Conservation (phyloP, 306 rosid species). For the Aeschynomene evenia region DNA sequence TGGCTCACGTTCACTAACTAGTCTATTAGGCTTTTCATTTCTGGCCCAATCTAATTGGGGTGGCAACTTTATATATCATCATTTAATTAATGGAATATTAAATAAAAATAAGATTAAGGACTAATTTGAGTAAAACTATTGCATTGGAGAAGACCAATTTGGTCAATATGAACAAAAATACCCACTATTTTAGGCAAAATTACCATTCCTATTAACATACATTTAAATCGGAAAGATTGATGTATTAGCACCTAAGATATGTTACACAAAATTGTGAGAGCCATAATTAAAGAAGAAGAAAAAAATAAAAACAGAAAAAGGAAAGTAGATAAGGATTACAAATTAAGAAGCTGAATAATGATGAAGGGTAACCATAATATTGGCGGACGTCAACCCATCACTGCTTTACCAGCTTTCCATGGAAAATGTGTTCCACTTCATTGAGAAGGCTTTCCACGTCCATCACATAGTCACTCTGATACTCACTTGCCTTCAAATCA, state of each 20-base stretch:
- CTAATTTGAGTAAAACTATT: no score
- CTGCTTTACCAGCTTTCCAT: slow-evolving; percentile 48
- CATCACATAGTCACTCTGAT: slow-evolving; percentile 59
- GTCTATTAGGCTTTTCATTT: no score
- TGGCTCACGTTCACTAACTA: no score
- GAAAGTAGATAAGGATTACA: neutral
- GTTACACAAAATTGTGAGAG: slow-evolving; percentile 27
- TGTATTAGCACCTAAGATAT: neutral
- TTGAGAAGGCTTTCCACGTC: slow-evolving; percentile 69
- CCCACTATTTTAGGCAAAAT: no score
- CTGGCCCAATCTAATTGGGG: no score
- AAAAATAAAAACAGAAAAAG: neutral
- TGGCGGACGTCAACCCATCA: slow-evolving; percentile 16
- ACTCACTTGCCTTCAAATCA: slow-evolving; percentile 54
- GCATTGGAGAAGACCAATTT: no score
- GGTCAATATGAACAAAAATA: no score
- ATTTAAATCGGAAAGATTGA: neutral
- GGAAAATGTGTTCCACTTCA: slow-evolving; percentile 67
- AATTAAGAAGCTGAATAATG: slow-evolving; percentile 6
- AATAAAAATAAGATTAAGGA: no score
- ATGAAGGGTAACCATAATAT: neutral
- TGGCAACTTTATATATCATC: no score
- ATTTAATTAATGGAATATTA: no score
- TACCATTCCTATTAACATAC: no score
- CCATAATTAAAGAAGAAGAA: neutral